A percentile compares a stretch with the other conserved stretches of the same genome.
phyloP scores from a whole-genome alignment of 2,329 filamentous ascomycete genomes.

The Xylariomycetidae sp. region DNA sequence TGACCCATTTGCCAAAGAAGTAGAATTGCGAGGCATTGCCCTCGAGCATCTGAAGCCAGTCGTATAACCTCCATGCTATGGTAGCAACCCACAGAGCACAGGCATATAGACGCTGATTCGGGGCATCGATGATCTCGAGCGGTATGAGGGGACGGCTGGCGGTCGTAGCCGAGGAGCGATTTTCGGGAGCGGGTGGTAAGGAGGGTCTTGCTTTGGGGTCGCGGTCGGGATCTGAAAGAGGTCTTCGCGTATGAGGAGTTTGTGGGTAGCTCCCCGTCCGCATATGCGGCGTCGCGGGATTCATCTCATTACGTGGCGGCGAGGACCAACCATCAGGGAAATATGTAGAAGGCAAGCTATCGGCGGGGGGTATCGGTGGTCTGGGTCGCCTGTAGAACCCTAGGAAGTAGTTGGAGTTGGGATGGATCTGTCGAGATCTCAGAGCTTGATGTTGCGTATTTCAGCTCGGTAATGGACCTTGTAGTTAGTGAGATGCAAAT shows the following conservation, averaged over 20 bases:
- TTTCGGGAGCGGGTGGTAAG: slow-evolving; percentile 46
- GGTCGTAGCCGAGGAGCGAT: slow-evolving; percentile 20
- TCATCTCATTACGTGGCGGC: slow-evolving; percentile 64
- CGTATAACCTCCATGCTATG: slow-evolving; percentile 79
- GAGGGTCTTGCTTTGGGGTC: slow-evolving; percentile 27
- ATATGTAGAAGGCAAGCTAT: slow-evolving; percentile 2
- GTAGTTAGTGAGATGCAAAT: too few species aligned
- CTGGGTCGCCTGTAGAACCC: too few species aligned
- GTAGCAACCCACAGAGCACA: slow-evolving; percentile 73
- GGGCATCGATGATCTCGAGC: slow-evolving; percentile 76
- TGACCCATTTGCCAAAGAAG: slow-evolving; percentile 90
- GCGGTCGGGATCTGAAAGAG: too few species aligned
- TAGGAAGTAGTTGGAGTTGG: too few species aligned
- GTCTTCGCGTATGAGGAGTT: too few species aligned
- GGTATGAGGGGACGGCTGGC: slow-evolving; percentile 67
- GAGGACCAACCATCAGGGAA: slow-evolving; percentile 16
- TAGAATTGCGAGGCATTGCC: slow-evolving; percentile 84
- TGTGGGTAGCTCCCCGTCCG: slow-evolving; percentile 76
- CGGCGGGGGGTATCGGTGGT: background rate
- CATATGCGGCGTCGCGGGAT: slow-evolving; percentile 69
- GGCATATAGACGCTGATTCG: slow-evolving; percentile 85
- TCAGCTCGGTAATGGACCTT: too few species aligned
- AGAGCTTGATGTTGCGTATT: too few species aligned
- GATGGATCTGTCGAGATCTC: too few species aligned
- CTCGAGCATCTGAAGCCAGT: slow-evolving; percentile 74